Conservation (phyloP, 2,329 filamentous ascomycete species). For the Pseudogymnoascus sp. region DNA sequence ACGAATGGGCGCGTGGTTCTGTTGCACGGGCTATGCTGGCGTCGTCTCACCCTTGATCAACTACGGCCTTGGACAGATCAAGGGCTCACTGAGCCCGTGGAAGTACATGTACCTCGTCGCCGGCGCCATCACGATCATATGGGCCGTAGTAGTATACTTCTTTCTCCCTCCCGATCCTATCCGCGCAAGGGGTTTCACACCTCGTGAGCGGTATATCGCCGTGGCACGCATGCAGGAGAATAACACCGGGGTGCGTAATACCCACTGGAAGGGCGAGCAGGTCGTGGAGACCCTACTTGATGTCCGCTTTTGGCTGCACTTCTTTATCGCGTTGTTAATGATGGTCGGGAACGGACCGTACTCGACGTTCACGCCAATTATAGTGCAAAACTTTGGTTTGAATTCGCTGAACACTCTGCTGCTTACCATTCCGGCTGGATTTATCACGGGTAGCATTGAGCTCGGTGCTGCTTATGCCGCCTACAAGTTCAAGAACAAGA, state of each 20-base stretch:
- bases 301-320: too few species aligned
- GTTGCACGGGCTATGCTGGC: constrained; percentile 32
- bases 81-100: constrained; percentile 26
- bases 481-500: too few species aligned
- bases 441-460: too few species aligned
- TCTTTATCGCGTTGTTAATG: too few species aligned
- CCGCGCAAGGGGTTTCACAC: constrained; percentile 27
- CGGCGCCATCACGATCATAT: constrained; percentile 26
- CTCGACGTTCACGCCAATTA: too few species aligned
- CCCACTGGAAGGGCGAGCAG: constrained; percentile 39
- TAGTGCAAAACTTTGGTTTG: too few species aligned
- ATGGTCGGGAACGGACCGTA: too few species aligned
- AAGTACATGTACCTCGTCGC: constrained; percentile 33
- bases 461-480: too few species aligned
- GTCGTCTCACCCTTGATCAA: constrained; percentile 31
- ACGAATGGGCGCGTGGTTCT: constrained; percentile 33
- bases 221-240: constrained; percentile 26
- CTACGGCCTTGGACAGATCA: constrained; percentile 31
- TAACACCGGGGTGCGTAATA: constrained; percentile 26
- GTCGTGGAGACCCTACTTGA: constrained; percentile 39
- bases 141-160: constrained; percentile 23
- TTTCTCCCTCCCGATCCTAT: constrained; percentile 28
- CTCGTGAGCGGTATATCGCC: constrained; percentile 22
- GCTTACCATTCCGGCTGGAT: too few species aligned
- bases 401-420: too few species aligned